These are phyloP conservation scores for Trichoderma sp. DNA, from an alignment of 2,329 filamentous ascomycete genomes.

Conservation along the genomic window DNA sequence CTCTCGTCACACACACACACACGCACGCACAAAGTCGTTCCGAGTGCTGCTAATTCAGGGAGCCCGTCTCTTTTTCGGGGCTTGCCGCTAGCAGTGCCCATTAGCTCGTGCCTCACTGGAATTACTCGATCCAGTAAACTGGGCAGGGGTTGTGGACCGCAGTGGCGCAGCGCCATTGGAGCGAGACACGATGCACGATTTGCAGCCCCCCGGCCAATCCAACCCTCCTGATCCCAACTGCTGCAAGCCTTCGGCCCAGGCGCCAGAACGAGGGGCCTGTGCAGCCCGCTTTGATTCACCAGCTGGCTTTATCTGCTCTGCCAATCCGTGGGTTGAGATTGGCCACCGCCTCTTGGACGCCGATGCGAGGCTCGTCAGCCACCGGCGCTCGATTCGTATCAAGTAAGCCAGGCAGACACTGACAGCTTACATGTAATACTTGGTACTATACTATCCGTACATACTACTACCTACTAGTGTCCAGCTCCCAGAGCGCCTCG, in stretches of 20 bases:
- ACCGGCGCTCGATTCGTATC: not conserved
- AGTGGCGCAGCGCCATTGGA: conserved; percentile 1
- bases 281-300: not conserved
- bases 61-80: not conserved
- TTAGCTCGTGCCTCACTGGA: not conserved
- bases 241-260: conserved; percentile 12
- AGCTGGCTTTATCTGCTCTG: not conserved
- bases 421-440: not conserved
- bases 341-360: not conserved
- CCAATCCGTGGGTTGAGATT: not conserved
- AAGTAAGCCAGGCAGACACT: not conserved
- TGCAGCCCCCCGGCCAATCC: not conserved
- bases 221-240: not conserved
- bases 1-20: not conserved
- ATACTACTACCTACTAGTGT: too few species aligned
- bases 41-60: not conserved
- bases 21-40: too few species aligned
- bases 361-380: not conserved
- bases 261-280: not conserved
- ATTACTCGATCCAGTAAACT: conserved; percentile 5
- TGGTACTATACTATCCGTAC: too few species aligned
- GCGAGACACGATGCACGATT: not conserved
- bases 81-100: not conserved
- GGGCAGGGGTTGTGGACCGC: conserved; percentile 1
- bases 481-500: not conserved